Percentiles rank a stretch among this genome's conserved stretches.
phyloP scores from a whole-genome alignment of 306 rosid genomes.

The Dalbergia cultrata region DNA sequence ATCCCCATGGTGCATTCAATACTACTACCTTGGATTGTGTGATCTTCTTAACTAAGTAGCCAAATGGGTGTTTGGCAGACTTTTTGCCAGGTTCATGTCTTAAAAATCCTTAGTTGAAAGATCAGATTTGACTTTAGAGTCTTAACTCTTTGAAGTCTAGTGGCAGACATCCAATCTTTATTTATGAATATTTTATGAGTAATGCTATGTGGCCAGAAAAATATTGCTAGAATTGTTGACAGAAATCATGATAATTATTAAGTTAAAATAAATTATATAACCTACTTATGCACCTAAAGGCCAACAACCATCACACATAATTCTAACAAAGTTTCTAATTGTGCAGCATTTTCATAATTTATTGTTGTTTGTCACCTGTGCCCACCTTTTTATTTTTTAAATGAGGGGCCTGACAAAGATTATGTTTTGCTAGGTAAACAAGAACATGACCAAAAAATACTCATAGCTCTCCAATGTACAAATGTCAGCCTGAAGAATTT shows the following conservation, averaged over 20 bases:
- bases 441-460: slow-evolving; percentile 12
- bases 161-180: background rate
- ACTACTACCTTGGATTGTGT: slow-evolving; percentile 36
- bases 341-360: no score
- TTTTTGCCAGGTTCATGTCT: background rate
- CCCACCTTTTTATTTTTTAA: background rate
- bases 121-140: background rate
- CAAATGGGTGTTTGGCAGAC: background rate
- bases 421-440: background rate
- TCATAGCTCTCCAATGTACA: background rate
- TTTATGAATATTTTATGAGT: background rate
- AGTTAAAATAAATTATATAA: no score
- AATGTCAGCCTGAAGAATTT: background rate
- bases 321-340: no score
- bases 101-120: background rate
- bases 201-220: no score
- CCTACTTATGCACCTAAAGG: no score
- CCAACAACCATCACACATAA: no score
- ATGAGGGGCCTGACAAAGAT: background rate
- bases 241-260: no score
- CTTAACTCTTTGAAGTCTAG: background rate
- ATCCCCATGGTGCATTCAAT: slow-evolving; percentile 32
- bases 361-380: background rate
- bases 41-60: slow-evolving; percentile 22
- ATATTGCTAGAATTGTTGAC: no score